These are phyloP conservation scores for Sphagnum magellanicum DNA, from an alignment of 228 moss, liverwort and hornwort genomes.

Conservation along the genomic window DNA sequence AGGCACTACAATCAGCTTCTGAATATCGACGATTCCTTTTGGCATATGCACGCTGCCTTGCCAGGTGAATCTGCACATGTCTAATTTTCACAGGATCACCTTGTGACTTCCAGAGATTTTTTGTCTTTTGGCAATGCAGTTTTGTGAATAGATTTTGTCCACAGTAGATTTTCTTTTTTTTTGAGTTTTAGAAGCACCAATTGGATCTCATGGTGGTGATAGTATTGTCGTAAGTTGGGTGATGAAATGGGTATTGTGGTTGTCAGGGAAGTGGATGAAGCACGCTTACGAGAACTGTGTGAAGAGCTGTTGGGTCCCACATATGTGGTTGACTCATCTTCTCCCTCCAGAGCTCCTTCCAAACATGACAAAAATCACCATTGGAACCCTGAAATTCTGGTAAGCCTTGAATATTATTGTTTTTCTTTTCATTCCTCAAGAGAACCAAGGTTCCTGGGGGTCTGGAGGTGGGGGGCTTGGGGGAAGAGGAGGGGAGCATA, in stretches of 20 bases:
- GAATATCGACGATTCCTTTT: constrained; percentile 79
- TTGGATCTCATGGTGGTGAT: no score
- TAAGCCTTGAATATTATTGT: constrained; percentile 7
- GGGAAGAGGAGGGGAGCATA: no score
- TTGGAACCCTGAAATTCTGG: constrained; percentile 70
- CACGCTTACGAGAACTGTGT: constrained; percentile 85
- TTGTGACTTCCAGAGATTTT: not conserved
- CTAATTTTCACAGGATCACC: not conserved
- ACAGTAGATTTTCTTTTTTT: no score
- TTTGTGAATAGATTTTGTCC: not conserved
- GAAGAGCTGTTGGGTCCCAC: constrained; percentile 78
- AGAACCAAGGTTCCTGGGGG: no score
- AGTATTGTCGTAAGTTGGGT: not conserved
- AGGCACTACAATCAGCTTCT: constrained; percentile 60
- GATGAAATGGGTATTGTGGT: not conserved
- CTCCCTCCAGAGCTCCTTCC: constrained; percentile 8
- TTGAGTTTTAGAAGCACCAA: no score
- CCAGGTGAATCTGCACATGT: constrained; percentile 35
- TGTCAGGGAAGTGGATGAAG: constrained; percentile 66
- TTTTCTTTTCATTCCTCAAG: no score
- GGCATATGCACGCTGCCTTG: constrained; percentile 79
- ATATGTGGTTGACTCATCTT: constrained; percentile 17
- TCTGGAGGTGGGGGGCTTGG: no score
- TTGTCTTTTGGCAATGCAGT: not conserved
- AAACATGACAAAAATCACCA: constrained; percentile 16